A percentile compares a stretch with the other conserved stretches of the same genome.
phyloP scores from a whole-genome alignment of 176 grass and related monocot species.

The Carex parvula region DNA sequence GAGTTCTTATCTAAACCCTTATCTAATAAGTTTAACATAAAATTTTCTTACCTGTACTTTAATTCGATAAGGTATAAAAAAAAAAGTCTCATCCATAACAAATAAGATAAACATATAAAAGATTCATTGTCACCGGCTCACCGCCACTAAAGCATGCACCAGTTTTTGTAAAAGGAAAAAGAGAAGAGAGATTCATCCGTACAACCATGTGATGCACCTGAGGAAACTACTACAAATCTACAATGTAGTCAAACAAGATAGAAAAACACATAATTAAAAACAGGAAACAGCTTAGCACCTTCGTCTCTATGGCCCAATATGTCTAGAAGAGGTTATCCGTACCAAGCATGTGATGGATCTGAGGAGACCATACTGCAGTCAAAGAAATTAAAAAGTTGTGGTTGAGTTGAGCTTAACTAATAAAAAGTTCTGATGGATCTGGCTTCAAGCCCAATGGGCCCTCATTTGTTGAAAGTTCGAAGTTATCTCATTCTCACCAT shows the following conservation, averaged over 20 bases:
- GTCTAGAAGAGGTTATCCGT: neutral
- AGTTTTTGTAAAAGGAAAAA: neutral
- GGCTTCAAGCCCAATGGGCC: slow-evolving; percentile 5
- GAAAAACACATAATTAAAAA: neutral
- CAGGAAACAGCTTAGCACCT: neutral
- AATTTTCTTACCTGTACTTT: too few relatives aligned
- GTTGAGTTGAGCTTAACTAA: neutral
- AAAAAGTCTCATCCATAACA: too few relatives aligned
- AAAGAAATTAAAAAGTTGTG: neutral
- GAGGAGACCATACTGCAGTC: neutral
- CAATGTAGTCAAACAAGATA: neutral
- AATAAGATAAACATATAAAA: too few relatives aligned
- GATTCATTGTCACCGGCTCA: too few relatives aligned
- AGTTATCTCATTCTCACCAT: neutral
- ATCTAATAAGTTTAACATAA: too few relatives aligned
- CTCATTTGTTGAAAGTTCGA: neutral
- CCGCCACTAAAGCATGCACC: neutral
- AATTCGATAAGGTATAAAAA: too few relatives aligned
- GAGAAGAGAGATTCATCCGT: neutral
- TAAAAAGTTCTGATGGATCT: neutral
- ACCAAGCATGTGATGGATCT: slow-evolving; percentile 4
- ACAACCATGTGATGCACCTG: neutral
- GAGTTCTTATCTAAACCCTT: too few relatives aligned
- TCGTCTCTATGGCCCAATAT: neutral
- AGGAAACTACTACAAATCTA: too few relatives aligned